Evolutionary conservation across 163 green algal genomes (phyloP).

Genomic region (Scenedesmus sp.): DNA sequence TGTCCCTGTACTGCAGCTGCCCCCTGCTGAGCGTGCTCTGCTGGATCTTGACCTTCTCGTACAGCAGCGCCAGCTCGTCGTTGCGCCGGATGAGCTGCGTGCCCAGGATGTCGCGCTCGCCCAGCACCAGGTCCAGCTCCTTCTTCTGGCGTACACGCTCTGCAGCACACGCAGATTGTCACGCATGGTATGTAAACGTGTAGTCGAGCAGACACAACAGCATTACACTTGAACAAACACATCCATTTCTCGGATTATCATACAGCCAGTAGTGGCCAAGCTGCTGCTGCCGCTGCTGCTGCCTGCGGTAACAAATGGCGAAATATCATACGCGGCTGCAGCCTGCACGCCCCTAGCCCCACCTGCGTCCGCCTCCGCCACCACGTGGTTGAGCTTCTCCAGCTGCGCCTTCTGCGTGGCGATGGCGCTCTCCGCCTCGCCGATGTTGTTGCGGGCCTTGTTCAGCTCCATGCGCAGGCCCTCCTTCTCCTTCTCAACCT

Average conservation of each 20-base stretch:
- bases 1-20: conserved; percentile 91
- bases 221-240: no score
- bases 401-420: conserved; percentile 65
- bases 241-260: no score
- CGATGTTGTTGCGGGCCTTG: conserved; percentile 81
- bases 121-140: conserved; percentile 87
- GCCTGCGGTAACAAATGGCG: not conserved
- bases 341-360: not conserved
- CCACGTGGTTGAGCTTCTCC: conserved; percentile 50
- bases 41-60: conserved; percentile 97
- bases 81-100: conserved; percentile 92
- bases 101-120: conserved; percentile 90
- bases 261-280: not conserved
- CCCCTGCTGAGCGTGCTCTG: conserved; percentile 86
- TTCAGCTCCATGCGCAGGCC: conserved; percentile 84
- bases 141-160: conserved; percentile 88
- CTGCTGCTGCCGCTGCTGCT: not conserved
- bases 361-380: conserved; percentile 50
- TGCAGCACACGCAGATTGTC: not conserved
- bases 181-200: not conserved
- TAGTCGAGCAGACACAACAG: no score
- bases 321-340: not conserved
- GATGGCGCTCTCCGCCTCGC: conserved; percentile 84
- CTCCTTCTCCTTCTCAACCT: conserved; percentile 96
- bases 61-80: conserved; percentile 93